Evolutionary conservation across 331 rosid genomes (phyloP), one percentile per base, ranked within the genome.

Genomic region (Spiraea crenata): DNA sequence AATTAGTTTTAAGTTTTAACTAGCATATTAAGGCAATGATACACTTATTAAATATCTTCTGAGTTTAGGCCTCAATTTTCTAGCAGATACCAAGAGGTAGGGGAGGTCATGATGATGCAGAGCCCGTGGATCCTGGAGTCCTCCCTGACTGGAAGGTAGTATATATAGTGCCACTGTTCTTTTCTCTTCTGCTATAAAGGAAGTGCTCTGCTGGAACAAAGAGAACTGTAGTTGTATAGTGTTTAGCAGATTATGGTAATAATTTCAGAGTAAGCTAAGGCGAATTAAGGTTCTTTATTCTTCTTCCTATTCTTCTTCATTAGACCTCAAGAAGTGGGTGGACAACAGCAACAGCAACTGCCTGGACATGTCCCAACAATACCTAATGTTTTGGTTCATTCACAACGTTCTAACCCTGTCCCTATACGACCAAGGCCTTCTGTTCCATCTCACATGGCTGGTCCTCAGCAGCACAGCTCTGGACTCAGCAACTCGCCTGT

Each of bases 301-400:
- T 25, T 47, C 41, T 25, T 12, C 55, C 3, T 46, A 17, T 47
- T 3, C 3, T 42, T 51, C 44, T 31, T 66, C 57, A 9, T 68
- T n/a, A 67, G 74, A 69, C 48, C 16, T 60, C 57, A 17, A n/a
- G 42, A 47, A 46, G 34, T 67, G 42, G 58, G 31, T 17, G 19
- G 25, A 40, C 62, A 61, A 17, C 56, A 61, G 51, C 61, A 72
- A 13, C 69, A 40, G 20, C 61, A 72, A 13, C 69, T 20, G 39
- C 45, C 35, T 50, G 57, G 45, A 17, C 76, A 62, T 39, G 44
- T 40, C n/a, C 63, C 50, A 34, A 20, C 3, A 38, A 51, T 45
- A 20, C 69, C 69, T 64, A 45, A 25, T 64, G 20, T 45, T 45
- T 41, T 13, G 41, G 55, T 40, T 64, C 19, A 72, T 15, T 38